Evolutionary conservation across 2,329 filamentous ascomycete species (phyloP).

Genomic region (Colletotrichum musae): DNA sequence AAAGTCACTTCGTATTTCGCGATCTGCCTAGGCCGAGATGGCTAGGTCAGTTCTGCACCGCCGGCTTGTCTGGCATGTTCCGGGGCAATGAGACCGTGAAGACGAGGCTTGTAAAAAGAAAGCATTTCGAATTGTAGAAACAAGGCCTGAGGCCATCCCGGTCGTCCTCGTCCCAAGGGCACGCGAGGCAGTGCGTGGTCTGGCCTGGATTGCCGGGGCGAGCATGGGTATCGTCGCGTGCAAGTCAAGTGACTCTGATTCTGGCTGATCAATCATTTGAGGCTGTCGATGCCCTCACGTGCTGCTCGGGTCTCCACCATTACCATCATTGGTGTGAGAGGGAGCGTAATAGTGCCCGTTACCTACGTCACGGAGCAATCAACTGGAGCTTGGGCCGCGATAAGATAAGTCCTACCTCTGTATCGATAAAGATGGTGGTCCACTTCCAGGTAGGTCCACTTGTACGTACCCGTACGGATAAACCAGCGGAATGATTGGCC

Average conservation of each 20-base stretch:
- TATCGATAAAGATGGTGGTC: conserved; percentile 22
- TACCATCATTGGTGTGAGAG: neutral
- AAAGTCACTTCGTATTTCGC: conserved; percentile 8
- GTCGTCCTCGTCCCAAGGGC: too few species aligned
- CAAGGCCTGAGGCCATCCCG: neutral
- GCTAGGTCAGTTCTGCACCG: conserved; percentile 10
- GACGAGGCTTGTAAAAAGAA: conserved; percentile 13
- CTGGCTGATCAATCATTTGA: conserved; percentile 6
- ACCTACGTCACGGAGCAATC: conserved; percentile 23
- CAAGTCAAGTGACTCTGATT: conserved; percentile 19
- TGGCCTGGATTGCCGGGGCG: neutral
- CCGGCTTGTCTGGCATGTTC: neutral
- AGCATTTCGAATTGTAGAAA: neutral
- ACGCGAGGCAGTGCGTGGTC: conserved; percentile 20
- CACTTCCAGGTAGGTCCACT: conserved; percentile 10
- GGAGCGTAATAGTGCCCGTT: neutral
- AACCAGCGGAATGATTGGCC: conserved; percentile 5
- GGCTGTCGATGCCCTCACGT: conserved; percentile 34
- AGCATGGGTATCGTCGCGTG: neutral
- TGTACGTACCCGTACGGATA: neutral
- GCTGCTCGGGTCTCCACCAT: neutral
- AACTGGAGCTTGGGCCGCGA: neutral
- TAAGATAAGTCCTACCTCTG: neutral
- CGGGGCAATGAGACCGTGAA: neutral
- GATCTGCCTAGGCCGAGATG: conserved; percentile 18